Base-by-base conservation (phyloP, 768 basidiomycete species). In the Leccinum pellstonianum region DNA sequence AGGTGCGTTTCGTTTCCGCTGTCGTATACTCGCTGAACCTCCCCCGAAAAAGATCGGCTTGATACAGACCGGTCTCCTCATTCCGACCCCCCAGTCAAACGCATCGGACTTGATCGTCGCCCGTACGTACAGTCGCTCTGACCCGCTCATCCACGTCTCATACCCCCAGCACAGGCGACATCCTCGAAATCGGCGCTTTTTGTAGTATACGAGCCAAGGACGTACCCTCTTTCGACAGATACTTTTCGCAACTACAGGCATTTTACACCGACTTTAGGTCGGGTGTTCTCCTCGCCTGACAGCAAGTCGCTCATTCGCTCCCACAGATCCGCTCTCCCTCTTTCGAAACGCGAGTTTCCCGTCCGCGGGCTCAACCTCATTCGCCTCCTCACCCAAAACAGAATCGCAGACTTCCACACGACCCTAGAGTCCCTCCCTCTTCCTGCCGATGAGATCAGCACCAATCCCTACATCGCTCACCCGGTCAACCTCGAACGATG, bases 351-450 rank as follows among this genome's bases (percentile, higher is more conserved):
- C 71, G 92, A 95, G 77, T 91, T 86, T 64, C 84, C 94, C 51
- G 86, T 97, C 59, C 88, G 92, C 52, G 95, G 95, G 6, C 86
- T 99, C 35, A 90, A 96, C 71, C 91, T 99, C 74, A 93, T 98
- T 70, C 90, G 92, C 50, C 86, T 98, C 60, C 86, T 99, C 67
- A 93, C 93, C 9, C 92, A 93, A 73, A 97, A 97, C 75, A 88
- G 93, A 70, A 96, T 98, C 66, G 95, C 96, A 35, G 93, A 96
- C 73, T 98, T 98, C 79, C 96, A 99, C 75, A 97, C 95, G 21
- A 88, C 93, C 12, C 85, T 99, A 52, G 96, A 99, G 73, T 91
- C 92, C 38, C 83, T 99, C 31, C 87, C 87, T 2, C 71, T 85
- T 37, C 83, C 85, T 46, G 85, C 89, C 0, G 87, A 88, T 62